Evolutionary conservation across 1,284 basidiomycete genomes (phyloP).

Genomic region (Microbotryum intermedium): DNA sequence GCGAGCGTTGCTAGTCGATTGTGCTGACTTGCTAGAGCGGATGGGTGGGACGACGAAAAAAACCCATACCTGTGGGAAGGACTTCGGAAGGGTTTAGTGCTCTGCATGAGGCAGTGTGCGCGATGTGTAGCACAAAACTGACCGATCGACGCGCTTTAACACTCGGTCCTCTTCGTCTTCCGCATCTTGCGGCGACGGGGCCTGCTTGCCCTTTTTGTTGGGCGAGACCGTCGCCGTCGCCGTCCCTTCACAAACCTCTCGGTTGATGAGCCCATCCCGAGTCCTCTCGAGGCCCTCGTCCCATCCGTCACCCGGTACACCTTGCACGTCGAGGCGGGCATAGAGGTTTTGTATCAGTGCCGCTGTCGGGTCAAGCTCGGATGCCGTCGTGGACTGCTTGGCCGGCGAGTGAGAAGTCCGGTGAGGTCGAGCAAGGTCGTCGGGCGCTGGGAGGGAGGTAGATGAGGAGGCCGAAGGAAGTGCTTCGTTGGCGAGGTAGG

Average conservation of each 20-base stretch:
- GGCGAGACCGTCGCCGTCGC: not conserved
- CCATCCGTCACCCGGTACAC: conserved; percentile 84
- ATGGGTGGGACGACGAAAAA: conserved; percentile 31
- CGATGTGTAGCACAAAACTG: not conserved
- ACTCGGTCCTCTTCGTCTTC: conserved; percentile 20
- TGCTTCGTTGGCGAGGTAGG: too few species aligned
- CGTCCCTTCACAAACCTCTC: conserved; percentile 30
- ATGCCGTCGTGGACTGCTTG: not conserved
- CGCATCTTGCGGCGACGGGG: not conserved
- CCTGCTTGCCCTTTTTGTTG: conserved; percentile 6
- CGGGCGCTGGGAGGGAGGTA: too few species aligned
- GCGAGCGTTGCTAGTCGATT: conserved; percentile 25
- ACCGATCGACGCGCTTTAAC: conserved; percentile 25
- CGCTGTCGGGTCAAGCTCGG: conserved; percentile 18
- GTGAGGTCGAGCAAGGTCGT: too few species aligned
- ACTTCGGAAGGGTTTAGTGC: not conserved
- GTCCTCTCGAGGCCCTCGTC: conserved; percentile 85
- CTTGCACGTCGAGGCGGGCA: conserved; percentile 68
- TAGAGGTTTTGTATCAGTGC: conserved; percentile 39
- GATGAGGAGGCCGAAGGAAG: too few species aligned
- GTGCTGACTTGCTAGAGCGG: conserved; percentile 24
- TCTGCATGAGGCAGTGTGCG: too few species aligned
- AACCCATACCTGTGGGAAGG: conserved; percentile 28
- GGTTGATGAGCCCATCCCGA: conserved; percentile 53
- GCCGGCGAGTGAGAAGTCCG: too few species aligned